These are phyloP conservation scores for Hanseniaspora meyeri DNA, from an alignment of 805 yeast genomes.

Conservation along the genomic window DNA sequence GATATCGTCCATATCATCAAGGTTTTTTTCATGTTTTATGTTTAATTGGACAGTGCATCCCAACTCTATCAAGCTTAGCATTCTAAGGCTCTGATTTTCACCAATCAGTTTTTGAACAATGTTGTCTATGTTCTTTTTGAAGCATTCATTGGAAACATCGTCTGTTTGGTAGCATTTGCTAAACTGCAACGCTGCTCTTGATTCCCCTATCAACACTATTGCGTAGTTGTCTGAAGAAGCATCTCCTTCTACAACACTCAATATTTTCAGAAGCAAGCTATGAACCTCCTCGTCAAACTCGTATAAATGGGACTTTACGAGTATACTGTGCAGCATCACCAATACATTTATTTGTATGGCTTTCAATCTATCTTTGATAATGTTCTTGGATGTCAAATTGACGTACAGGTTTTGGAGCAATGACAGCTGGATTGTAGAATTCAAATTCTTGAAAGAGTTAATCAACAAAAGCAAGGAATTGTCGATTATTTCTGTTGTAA, in stretches of 20 bases:
- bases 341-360: constrained; percentile 53
- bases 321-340: constrained; percentile 49
- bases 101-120: background rate
- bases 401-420: constrained; percentile 69
- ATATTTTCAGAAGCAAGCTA: background rate
- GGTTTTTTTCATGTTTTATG: background rate
- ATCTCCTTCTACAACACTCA: background rate
- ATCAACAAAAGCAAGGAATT: constrained; percentile 38
- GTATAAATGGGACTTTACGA: background rate
- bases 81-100: background rate
- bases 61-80: background rate
- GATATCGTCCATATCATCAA: background rate
- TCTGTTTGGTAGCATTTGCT: background rate
- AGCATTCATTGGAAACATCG: background rate
- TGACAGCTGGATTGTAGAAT: constrained; percentile 72
- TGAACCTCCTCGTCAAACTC: background rate
- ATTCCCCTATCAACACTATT: background rate
- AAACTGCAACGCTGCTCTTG: background rate
- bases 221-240: background rate
- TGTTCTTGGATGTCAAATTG: constrained; percentile 34
- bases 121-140: background rate
- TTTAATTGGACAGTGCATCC: background rate
- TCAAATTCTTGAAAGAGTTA: constrained; percentile 53
- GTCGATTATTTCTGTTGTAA: constrained; percentile 3
- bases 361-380: constrained; percentile 26